Evolutionary conservation across 2,329 filamentous ascomycete genomes (phyloP).

Genomic region (Macrophomina phaseolina): DNA sequence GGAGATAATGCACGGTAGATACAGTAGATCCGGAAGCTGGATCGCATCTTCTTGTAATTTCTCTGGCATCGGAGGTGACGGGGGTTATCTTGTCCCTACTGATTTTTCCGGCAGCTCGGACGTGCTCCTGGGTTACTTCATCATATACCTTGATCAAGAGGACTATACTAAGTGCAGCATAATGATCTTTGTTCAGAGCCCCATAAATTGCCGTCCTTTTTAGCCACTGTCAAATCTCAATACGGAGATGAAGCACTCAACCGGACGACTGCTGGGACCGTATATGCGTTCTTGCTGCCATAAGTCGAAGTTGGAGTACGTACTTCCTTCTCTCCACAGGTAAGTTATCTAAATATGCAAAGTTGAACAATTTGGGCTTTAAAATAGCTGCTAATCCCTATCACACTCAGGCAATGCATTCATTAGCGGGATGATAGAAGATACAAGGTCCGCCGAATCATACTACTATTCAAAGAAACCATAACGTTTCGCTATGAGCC

Average conservation of each 20-base stretch:
- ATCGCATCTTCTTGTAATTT: conserved; percentile 9
- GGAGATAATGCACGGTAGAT: conserved; percentile 11
- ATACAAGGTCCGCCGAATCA: background rate
- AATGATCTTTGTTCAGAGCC: background rate
- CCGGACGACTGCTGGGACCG: no score
- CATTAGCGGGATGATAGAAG: conserved; percentile 27
- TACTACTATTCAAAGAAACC: no score
- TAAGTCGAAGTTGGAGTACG: no score
- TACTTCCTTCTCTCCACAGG: no score
- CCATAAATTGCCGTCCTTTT: no score
- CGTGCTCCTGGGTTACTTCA: conserved; percentile 10
- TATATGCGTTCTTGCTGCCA: no score
- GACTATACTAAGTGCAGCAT: conserved; percentile 9
- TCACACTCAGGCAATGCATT: conserved; percentile 19
- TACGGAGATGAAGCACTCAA: no score
- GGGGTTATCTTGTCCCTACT: background rate
- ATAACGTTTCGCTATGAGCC: no score
- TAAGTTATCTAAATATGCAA: no score
- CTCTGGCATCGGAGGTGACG: background rate
- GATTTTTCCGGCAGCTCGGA: background rate
- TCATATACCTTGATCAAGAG: conserved; percentile 17
- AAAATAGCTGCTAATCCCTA: background rate
- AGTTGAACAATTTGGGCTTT: no score
- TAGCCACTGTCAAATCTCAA: no score
- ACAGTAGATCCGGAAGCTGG: conserved; percentile 14